phyloP scores from a whole-genome alignment of 108 stramenopile genomes.

The Skeletonema marinoi region DNA sequence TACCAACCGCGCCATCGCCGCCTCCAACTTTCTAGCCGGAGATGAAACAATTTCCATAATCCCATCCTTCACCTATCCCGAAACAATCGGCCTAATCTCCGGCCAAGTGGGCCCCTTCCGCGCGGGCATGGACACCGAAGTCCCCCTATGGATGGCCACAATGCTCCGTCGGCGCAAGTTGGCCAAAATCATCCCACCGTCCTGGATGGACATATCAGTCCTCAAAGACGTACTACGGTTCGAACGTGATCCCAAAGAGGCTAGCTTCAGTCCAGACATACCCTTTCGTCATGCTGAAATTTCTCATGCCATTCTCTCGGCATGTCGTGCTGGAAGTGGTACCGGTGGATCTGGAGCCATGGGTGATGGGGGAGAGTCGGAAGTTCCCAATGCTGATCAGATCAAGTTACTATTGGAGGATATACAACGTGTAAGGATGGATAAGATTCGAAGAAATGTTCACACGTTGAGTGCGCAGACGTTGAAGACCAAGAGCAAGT shows the following conservation, averaged over 20 bases:
- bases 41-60: slow-evolving; percentile 59
- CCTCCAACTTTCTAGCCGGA: slow-evolving; percentile 59
- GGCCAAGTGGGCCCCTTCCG: slow-evolving; percentile 60
- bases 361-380: slow-evolving; percentile 20
- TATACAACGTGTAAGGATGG: slow-evolving; percentile 65
- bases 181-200: slow-evolving; percentile 57
- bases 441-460: slow-evolving; percentile 79
- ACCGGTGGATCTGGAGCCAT: slow-evolving; percentile 21
- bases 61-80: slow-evolving; percentile 58
- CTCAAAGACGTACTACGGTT: slow-evolving; percentile 59
- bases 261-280: slow-evolving; percentile 48
- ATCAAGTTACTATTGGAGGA: slow-evolving; percentile 68
- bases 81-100: slow-evolving; percentile 40
- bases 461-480: slow-evolving; percentile 59
- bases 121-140: slow-evolving; percentile 72
- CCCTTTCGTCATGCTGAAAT: slow-evolving; percentile 85
- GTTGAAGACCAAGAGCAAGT: slow-evolving; percentile 26
- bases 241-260: slow-evolving; percentile 58
- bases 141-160: slow-evolving; percentile 82
- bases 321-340: slow-evolving; percentile 30
- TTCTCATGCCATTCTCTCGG: slow-evolving; percentile 52
- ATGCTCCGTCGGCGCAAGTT: slow-evolving; percentile 62
- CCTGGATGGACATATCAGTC: slow-evolving; percentile 55
- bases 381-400: slow-evolving; percentile 46
- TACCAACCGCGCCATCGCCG: slow-evolving; percentile 20